Evolutionary conservation across 2,329 filamentous ascomycete genomes (phyloP), one percentile per base, ranked within the genome.

Genomic region (Aspergillus hiratsukae): DNA sequence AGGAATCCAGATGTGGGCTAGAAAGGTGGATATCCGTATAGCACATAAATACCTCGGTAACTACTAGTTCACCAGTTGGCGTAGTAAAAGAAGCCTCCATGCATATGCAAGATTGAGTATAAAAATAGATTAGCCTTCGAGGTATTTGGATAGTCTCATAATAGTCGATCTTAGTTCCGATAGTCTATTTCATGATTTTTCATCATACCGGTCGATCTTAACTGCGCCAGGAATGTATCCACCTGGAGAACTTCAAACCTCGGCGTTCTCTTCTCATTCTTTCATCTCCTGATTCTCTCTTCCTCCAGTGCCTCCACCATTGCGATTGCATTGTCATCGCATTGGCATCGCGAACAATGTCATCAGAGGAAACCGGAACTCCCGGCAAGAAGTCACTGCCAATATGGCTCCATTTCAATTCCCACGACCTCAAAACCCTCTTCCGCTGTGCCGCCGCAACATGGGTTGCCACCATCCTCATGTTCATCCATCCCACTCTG

Each of bases 401-500:
- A 5, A 1, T 3, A 21, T 45, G 41, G 41, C 41, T 45, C 28
- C 80, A 81, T 59, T 77, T 81, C 72, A 81, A 80, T 57, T 58
- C 58, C 1, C 71, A 72, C 48, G 79, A 81, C 51, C 64, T 81
- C 51, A 81, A 81, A 57, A 69, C 73, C 28, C 64, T 80, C 3
- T 71, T 80, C 40, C 77, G 79, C 57, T 81, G 79, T 63, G 76
- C 71, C 58, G 64, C 74, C 1, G 79, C 79, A 1, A 71, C 70
- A 21, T 82, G 80, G 79, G 70, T 76, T 3, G 71, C 74, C 4
- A 72, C 71, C 3, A 60, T 82, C 10, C 69, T 81, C 54, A 73
- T 80, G n/a, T 72, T 81, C 58, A 79, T 82, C 61, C 58, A 68
- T 7, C 79, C 80, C 1, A 63, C 71, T 0, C 69, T 81, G 35